Evolutionary conservation across 495 filamentous ascomycete species (phyloP).

Genomic region (Parmelia sp.): DNA sequence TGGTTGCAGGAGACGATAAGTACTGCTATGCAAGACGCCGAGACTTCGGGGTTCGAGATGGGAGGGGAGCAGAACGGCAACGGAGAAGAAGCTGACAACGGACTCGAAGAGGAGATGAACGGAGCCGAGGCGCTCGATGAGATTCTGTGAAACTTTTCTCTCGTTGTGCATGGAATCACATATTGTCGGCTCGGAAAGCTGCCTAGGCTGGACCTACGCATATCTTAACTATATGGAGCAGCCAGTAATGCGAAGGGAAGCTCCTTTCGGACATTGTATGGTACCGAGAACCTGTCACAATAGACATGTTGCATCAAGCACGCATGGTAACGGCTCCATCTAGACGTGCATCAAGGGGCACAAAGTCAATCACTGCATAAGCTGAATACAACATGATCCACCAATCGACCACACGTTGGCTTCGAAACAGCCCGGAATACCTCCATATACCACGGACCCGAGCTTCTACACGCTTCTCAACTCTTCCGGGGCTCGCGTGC

Average conservation of each 20-base stretch:
- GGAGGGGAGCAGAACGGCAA: constrained; percentile 21
- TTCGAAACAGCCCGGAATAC: background rate
- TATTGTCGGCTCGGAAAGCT: background rate
- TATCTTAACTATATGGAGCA: background rate
- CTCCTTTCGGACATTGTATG: background rate
- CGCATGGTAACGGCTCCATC: background rate
- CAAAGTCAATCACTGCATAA: background rate
- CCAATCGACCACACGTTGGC: background rate
- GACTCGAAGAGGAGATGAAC: background rate
- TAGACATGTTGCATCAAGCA: background rate
- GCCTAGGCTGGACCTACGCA: background rate
- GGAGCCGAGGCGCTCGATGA: constrained; percentile 14
- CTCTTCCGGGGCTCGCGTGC: background rate
- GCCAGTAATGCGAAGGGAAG: background rate
- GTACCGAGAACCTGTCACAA: background rate
- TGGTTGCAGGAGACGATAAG: constrained; percentile 38
- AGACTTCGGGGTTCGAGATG: constrained; percentile 3
- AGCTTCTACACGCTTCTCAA: background rate
- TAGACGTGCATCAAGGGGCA: background rate
- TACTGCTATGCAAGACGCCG: constrained; percentile 7
- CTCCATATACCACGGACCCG: background rate
- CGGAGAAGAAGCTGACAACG: constrained; percentile 3
- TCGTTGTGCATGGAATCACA: background rate
- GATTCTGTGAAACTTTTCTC: constrained; percentile 12
- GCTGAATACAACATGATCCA: background rate